Base-by-base conservation (phyloP, 2,329 filamentous ascomycete genomes). In the Lachnellula occidentalis region DNA sequence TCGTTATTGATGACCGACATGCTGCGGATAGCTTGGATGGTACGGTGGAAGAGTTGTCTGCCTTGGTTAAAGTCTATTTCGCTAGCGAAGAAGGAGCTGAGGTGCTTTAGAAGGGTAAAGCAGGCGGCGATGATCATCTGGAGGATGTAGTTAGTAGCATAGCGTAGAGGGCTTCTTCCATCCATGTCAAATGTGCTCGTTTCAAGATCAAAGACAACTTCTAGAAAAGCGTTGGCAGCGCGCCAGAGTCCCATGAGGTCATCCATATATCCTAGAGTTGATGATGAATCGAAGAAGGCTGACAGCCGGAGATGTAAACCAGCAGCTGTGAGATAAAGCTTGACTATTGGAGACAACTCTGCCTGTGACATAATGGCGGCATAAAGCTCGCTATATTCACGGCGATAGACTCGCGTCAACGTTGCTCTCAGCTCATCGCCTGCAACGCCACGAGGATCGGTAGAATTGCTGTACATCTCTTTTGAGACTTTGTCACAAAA, bases 91-190 rank as follows among this genome's bases (percentile, higher is more conserved):
- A 86, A 86, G 19, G 88, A 90, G 48, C 85, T 82, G 72, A 92
- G 85, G 54, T 92, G 76, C 65, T 92, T 92, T 58, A 92, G 77
- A 47, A 94, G 74, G 1, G 87, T 85, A 64, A 91, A 91, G 3
- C 86, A 85, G 5, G 86, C 87, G 2, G 88, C 88, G n/a, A 92
- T 82, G 54, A 91, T 82, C 86, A 92, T 92, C 70, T 92, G 88
- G 67, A 90, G 85, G 50, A 92, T 82, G 69, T 92, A 92, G 67
- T 87, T 90, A 60, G 82, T 86, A 24, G 83, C 80, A 64, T 87
- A 85, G 48, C 79, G 78, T 27, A 90, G 41, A 19, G 41, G 73
- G 48, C 86, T 78, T 50, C 70, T 66, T 34, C 69, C 59, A 31
- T 42, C 53, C 36, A 70, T 73, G 34, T 78, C 75, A 39, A 72